These are phyloP conservation scores for Gracilariopsis chorda DNA, from an alignment of 23 red algal genomes.

Conservation along the genomic window DNA sequence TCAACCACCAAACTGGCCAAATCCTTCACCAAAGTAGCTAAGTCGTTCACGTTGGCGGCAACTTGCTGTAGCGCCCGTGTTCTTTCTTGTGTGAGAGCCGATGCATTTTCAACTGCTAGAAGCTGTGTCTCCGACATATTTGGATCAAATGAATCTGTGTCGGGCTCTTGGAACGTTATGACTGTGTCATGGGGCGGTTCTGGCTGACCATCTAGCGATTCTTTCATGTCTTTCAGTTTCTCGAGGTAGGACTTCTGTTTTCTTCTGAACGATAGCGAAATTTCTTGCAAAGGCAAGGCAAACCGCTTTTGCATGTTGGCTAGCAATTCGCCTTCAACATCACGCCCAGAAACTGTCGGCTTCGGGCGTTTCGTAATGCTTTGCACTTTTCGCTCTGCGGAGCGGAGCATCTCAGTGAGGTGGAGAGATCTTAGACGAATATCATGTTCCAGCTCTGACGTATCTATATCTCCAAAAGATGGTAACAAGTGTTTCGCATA, in stretches of 20 bases:
- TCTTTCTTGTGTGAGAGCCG: constrained; percentile 46
- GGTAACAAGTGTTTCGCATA: constrained; percentile 79
- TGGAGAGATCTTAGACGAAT: constrained; percentile 53
- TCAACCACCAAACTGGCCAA: constrained; percentile 81
- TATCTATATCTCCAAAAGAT: constrained; percentile 74
- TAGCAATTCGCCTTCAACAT: constrained; percentile 51
- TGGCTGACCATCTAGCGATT: not conserved
- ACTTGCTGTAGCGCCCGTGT: constrained; percentile 57
- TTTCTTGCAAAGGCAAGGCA: constrained; percentile 70
- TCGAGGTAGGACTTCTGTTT: constrained; percentile 82
- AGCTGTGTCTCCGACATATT: constrained; percentile 61
- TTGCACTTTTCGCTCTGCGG: constrained; percentile 63
- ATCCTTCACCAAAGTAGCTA: constrained; percentile 86
- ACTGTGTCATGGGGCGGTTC: not conserved
- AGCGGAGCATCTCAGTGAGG: constrained; percentile 63
- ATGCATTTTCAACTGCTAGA: constrained; percentile 35
- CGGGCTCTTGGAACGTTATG: not conserved
- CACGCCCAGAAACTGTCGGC: not conserved
- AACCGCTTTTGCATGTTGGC: constrained; percentile 80
- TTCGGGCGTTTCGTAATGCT: constrained; percentile 4
- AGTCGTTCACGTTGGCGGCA: constrained; percentile 74
- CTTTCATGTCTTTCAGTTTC: constrained; percentile 64
- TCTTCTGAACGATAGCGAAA: constrained; percentile 67
- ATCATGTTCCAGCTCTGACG: constrained; percentile 58
- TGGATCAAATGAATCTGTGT: constrained; percentile 17